A percentile compares a stretch with the other conserved stretches of the same genome.
Evolutionary conservation across 2,329 filamentous ascomycete species (phyloP).

Genomic region (Karstenula rhodostoma): DNA sequence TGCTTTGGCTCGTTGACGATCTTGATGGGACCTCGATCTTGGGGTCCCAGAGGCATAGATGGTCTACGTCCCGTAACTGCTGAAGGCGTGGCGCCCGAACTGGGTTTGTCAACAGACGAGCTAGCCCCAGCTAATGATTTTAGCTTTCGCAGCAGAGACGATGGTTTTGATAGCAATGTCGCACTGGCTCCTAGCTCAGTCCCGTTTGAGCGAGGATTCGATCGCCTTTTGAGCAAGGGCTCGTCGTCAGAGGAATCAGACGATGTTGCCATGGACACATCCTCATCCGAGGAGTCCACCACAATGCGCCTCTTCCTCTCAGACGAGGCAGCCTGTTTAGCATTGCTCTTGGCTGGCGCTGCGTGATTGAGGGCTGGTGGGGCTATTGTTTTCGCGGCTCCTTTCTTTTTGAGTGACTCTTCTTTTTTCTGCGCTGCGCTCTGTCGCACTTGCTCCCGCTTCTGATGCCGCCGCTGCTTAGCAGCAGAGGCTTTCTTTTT

Average conservation of each 20-base stretch:
- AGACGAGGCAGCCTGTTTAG: background rate
- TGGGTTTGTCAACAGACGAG: background rate
- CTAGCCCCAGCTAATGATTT: background rate
- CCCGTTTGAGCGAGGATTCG: background rate
- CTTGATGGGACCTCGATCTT: slow-evolving; percentile 27
- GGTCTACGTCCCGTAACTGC: background rate
- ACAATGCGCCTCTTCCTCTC: background rate
- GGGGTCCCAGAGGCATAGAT: background rate
- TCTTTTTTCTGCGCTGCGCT: background rate
- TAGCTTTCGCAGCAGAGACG: background rate
- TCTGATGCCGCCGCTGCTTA: slow-evolving; percentile 20
- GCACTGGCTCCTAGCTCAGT: background rate
- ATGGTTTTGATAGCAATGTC: background rate
- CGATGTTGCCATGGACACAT: background rate
- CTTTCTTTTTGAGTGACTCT: slow-evolving; percentile 2
- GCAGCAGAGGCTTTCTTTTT: slow-evolving; percentile 7
- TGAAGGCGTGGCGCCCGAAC: background rate
- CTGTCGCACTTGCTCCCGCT: slow-evolving; percentile 29
- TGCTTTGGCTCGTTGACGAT: slow-evolving; percentile 35
- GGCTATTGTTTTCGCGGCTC: background rate
- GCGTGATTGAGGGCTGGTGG: background rate
- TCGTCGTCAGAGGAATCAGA: background rate
- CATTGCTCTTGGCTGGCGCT: background rate
- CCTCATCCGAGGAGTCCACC: background rate
- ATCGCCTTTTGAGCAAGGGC: background rate